phyloP scores from a whole-genome alignment of 768 basidiomycete genomes.

The Tylopilus sp. region DNA sequence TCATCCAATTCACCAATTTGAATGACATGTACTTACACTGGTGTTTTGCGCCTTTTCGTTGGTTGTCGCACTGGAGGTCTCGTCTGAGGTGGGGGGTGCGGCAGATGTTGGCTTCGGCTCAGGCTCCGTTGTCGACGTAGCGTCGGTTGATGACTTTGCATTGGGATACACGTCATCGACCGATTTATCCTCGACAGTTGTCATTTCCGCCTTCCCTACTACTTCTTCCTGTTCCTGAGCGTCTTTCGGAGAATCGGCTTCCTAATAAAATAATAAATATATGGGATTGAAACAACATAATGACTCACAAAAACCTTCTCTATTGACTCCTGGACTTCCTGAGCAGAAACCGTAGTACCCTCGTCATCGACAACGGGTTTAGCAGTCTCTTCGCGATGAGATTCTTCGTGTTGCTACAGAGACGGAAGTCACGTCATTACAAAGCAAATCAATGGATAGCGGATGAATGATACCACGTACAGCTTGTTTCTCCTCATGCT shows the following conservation, averaged over 20 bases:
- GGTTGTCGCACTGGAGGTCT: neutral
- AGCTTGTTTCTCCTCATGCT: slow-evolving; percentile 6
- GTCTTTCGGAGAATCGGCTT: slow-evolving; percentile 31
- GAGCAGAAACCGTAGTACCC: slow-evolving; percentile 25
- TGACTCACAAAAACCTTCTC: slow-evolving; percentile 24
- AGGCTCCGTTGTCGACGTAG: neutral
- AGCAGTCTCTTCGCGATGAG: slow-evolving; percentile 3
- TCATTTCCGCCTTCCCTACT: slow-evolving; percentile 5
- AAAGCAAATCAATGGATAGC: neutral
- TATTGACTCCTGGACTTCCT: slow-evolving; percentile 32
- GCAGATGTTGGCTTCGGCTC: neutral
- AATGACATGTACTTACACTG: slow-evolving; percentile 15
- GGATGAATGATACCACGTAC: slow-evolving; percentile 13
- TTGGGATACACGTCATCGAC: neutral
- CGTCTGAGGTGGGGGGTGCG: neutral
- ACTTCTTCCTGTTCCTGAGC: slow-evolving; percentile 28
- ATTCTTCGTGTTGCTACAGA: slow-evolving; percentile 18
- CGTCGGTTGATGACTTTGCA: neutral
- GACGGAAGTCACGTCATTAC: slow-evolving; percentile 1
- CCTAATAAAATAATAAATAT: slow-evolving; percentile 17
- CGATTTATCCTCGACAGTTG: neutral
- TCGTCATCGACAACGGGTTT: slow-evolving; percentile 28
- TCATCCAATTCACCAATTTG: slow-evolving; percentile 2
- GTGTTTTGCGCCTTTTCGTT: slow-evolving; percentile 4
- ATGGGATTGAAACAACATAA: neutral